Percentiles rank a stretch among this genome's conserved stretches.
These are phyloP conservation scores for Citeromyces matritensis DNA, from an alignment of 805 yeast species.

Conservation along the genomic window DNA sequence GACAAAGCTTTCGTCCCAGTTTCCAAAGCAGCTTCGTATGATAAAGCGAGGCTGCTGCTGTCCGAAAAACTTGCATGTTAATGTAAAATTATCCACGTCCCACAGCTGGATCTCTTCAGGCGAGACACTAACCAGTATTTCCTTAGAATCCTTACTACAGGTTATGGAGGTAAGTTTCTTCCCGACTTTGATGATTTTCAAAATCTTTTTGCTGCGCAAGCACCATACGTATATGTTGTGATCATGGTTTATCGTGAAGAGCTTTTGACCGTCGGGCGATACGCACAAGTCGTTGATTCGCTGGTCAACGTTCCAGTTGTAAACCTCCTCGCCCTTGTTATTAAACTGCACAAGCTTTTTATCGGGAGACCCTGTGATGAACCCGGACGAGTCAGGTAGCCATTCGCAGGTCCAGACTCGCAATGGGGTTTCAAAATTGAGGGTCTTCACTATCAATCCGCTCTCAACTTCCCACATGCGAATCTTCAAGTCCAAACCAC, in stretches of 20 bases:
- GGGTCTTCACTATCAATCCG: conserved; percentile 12
- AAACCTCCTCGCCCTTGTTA: conserved; percentile 12
- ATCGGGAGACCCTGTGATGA: conserved; percentile 70
- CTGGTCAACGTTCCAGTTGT: conserved; percentile 17
- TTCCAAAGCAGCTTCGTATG: conserved; percentile 68
- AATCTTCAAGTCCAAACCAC: conserved; percentile 59
- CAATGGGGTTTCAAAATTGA: conserved; percentile 5
- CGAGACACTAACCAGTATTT: conserved; percentile 43
- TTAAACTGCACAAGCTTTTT: conserved; percentile 39
- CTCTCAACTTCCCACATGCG: conserved; percentile 49
- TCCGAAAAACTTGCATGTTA: conserved; percentile 55
- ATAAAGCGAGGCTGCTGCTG: conserved; percentile 57
- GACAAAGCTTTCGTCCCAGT: conserved; percentile 50
- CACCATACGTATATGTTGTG: conserved; percentile 47
- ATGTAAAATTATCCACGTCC: conserved; percentile 46
- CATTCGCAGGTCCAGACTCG: conserved; percentile 54
- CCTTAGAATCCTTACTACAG: conserved; percentile 36
- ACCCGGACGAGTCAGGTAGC: conserved; percentile 37
- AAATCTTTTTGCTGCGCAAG: conserved; percentile 21
- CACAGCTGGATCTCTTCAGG: conserved; percentile 73
- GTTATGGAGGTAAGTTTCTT: conserved; percentile 53
- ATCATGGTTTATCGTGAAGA: conserved; percentile 54
- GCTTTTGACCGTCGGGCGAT: conserved; percentile 42
- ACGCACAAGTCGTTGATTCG: conserved; percentile 59
- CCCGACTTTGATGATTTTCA: conserved; percentile 24